Evolutionary conservation across 129 eudicot genomes (phyloP), one percentile per base, ranked within the genome.

Genomic region (Centrapalus pauciflorus): DNA sequence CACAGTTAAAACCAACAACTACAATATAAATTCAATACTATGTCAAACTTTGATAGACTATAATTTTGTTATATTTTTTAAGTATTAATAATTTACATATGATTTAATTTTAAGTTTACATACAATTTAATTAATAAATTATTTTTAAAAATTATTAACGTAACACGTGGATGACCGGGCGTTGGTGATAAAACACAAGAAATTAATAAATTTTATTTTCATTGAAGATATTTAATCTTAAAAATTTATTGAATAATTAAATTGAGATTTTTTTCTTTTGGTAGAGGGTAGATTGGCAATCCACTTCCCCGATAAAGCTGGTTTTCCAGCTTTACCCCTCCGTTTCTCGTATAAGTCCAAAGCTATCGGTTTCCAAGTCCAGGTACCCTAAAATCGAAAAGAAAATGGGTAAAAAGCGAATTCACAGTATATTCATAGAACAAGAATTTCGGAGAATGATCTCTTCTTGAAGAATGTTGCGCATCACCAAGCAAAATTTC

Each of bases 341-440:
- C n/a, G 30, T 61, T 38, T 45, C 32, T 26, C 52, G 21, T 75
- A 45, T 54, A 57, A 50, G 69, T 79, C 67, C 77, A 80, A 77
- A 68, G 61, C 82, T 55, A 80, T 82, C 70, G 87, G 71, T 65
- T 76, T 68, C 72, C 72, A 83, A 81, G 78, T 79, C 64, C 71
- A 48, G 69, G 29, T 61, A 60, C 65, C 55, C 64, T 74, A 70
- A 25, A 30, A 46, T 55, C 77, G 57, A 65, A 27, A 74, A 43
- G 4, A 61, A 48, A 69, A 4, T 52, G 64, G 48, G 63, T 38
- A 28, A n/a, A 33, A 28, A 61, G 21, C 8, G 16, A 51, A 55
- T 28, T 51, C 82, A 28, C 17, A 66, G 82, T 62, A 61, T 61
- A 72, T 75, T 73, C 81, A 70, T 69, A 14, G 61, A 77, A 49